Evolutionary conservation across 805 yeast genomes (phyloP).

Genomic region (Saturnispora saitoi): DNA sequence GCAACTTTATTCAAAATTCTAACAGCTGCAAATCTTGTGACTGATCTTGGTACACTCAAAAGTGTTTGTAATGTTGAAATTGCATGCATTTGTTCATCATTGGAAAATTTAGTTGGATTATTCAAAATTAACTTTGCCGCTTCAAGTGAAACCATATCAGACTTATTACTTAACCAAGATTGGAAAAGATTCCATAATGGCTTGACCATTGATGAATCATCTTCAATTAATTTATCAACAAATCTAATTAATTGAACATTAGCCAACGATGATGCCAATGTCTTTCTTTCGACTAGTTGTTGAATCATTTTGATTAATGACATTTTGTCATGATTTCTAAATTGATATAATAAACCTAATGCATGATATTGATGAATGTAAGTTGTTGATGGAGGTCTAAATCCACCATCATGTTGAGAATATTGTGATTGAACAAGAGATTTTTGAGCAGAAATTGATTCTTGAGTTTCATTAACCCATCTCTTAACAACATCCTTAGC

Average conservation of each 20-base stretch:
- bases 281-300: conserved; percentile 50
- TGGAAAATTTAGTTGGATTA: conserved; percentile 42
- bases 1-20: conserved; percentile 83
- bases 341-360: conserved; percentile 76
- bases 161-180: conserved; percentile 67
- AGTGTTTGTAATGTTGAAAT: conserved; percentile 66
- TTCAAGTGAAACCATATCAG: conserved; percentile 87
- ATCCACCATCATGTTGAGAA: conserved; percentile 44
- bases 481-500: conserved; percentile 89
- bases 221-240: conserved; percentile 61
- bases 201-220: conserved; percentile 56
- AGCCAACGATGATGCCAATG: conserved; percentile 74
- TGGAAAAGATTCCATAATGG: conserved; percentile 57
- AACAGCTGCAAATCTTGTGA: conserved; percentile 88
- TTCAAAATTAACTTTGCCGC: conserved; percentile 70
- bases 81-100: conserved; percentile 62
- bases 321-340: conserved; percentile 88
- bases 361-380: conserved; percentile 94
- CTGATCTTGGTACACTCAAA: conserved; percentile 79
- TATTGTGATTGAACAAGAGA: conserved; percentile 41
- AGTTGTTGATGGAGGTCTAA: conserved; percentile 57
- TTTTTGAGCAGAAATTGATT: conserved; percentile 66
- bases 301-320: conserved; percentile 86
- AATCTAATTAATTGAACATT: conserved; percentile 78
- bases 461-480: conserved; percentile 91